phyloP scores from a whole-genome alignment of 305 asterid genomes.

The Fraxinus sp. region DNA sequence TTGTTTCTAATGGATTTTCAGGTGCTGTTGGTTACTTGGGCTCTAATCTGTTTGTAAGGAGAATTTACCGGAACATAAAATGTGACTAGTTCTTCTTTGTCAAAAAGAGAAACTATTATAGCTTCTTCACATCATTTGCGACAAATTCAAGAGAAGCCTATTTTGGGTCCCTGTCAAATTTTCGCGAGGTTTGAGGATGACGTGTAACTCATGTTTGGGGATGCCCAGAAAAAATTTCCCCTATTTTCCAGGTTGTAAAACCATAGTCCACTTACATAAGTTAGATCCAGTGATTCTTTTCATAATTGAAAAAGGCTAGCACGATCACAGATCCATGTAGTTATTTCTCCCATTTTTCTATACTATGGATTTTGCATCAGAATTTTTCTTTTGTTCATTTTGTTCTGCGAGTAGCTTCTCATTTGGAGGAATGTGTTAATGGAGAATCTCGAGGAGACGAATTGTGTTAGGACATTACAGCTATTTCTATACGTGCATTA shows the following conservation, averaged over 20 bases:
- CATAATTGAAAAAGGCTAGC: conserved; percentile 22
- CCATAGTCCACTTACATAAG: conserved; percentile 15
- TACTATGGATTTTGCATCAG: background rate
- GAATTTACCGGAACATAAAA: conserved; percentile 64
- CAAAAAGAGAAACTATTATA: background rate
- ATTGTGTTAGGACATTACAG: background rate
- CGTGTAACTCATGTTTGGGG: conserved; percentile 29
- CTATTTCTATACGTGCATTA: background rate
- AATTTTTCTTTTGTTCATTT: background rate
- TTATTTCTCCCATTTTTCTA: conserved; percentile 8
- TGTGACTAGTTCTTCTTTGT: conserved; percentile 39
- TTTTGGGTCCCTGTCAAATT: conserved; percentile 7
- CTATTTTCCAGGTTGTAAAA: conserved; percentile 34
- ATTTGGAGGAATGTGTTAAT: background rate
- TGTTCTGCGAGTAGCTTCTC: background rate
- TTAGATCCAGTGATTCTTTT: conserved; percentile 33
- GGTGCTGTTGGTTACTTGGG: conserved; percentile 66
- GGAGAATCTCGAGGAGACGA: background rate
- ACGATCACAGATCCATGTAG: conserved; percentile 23
- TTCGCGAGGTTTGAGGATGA: conserved; percentile 28
- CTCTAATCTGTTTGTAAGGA: conserved; percentile 57
- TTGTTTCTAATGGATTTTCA: conserved; percentile 17
- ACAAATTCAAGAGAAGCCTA: conserved; percentile 22
- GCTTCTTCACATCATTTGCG: conserved; percentile 16
- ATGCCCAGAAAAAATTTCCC: conserved; percentile 23